These are phyloP conservation scores for Microdochium bolleyi DNA, from an alignment of 2,329 filamentous ascomycete genomes.

Conservation along the genomic window DNA sequence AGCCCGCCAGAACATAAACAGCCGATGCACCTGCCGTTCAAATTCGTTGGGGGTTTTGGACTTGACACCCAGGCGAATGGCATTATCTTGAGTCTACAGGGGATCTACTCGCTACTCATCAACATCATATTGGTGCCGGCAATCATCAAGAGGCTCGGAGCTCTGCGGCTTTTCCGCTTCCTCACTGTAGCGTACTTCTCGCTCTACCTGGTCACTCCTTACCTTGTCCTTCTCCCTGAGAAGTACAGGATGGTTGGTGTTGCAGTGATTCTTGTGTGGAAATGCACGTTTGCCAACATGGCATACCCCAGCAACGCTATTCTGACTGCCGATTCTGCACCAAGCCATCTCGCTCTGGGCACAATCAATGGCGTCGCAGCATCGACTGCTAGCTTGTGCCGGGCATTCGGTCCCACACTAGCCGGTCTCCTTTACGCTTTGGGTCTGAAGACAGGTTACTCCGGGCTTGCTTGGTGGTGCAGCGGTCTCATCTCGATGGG, in stretches of 20 bases:
- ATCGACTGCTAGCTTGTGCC: slow-evolving; percentile 80
- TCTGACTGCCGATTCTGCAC: slow-evolving; percentile 80
- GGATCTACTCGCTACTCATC: slow-evolving; percentile 79
- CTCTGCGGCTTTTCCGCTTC: slow-evolving; percentile 73
- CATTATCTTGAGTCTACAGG: slow-evolving; percentile 80
- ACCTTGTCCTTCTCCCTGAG: slow-evolving; percentile 76
- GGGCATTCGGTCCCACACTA: slow-evolving; percentile 81
- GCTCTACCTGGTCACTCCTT: slow-evolving; percentile 82
- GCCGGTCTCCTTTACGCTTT: slow-evolving; percentile 79
- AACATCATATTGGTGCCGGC: slow-evolving; percentile 80
- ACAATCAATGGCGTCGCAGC: slow-evolving; percentile 90
- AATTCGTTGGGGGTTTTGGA: slow-evolving; percentile 80
- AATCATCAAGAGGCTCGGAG: slow-evolving; percentile 67
- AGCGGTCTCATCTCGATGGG: slow-evolving; percentile 68
- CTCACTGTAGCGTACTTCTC: slow-evolving; percentile 77
- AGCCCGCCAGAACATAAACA: slow-evolving; percentile 36
- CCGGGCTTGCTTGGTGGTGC: slow-evolving; percentile 90
- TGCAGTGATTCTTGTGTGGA: slow-evolving; percentile 75
- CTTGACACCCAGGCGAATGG: slow-evolving; percentile 80
- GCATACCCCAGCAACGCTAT: slow-evolving; percentile 88
- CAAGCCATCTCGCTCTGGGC: slow-evolving; percentile 75
- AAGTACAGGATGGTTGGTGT: slow-evolving; percentile 65
- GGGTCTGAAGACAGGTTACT: slow-evolving; percentile 73
- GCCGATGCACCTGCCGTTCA: slow-evolving; percentile 65
- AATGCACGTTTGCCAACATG: slow-evolving; percentile 86